phyloP scores from a whole-genome alignment of 2,329 filamentous ascomycete species.

The Phoma herbarum region DNA sequence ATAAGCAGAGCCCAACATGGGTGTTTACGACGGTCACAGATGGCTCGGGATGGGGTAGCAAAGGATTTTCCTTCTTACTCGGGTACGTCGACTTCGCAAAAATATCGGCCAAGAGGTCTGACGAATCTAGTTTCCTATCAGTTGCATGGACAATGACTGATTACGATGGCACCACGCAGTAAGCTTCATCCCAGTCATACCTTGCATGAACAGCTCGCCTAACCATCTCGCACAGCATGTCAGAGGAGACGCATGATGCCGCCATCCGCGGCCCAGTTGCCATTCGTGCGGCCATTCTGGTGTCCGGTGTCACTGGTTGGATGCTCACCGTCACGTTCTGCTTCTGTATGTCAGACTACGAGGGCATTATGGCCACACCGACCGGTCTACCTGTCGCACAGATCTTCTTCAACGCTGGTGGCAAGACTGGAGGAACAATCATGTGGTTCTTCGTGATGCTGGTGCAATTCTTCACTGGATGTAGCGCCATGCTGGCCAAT shows the following conservation, averaged over 20 bases:
- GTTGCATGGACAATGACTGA: slow-evolving; percentile 74
- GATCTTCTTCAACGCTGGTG: slow-evolving; percentile 67
- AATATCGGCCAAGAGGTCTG: slow-evolving; percentile 16
- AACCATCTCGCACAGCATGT: slow-evolving; percentile 60
- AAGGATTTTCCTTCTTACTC: slow-evolving; percentile 69
- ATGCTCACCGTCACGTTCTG: slow-evolving; percentile 70
- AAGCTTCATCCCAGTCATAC: slow-evolving; percentile 35
- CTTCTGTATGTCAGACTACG: slow-evolving; percentile 68
- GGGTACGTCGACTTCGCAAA: slow-evolving; percentile 53
- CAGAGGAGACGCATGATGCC: slow-evolving; percentile 72
- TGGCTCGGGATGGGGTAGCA: slow-evolving; percentile 69
- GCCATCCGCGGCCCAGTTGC: slow-evolving; percentile 67
- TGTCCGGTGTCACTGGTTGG: slow-evolving; percentile 69
- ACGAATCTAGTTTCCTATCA: slow-evolving; percentile 57
- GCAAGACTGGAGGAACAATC: slow-evolving; percentile 62
- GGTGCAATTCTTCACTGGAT: slow-evolving; percentile 71
- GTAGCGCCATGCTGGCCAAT: slow-evolving; percentile 70
- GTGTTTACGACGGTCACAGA: slow-evolving; percentile 70
- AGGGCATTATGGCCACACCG: slow-evolving; percentile 63
- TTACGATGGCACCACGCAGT: slow-evolving; percentile 73
- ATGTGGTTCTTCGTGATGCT: slow-evolving; percentile 71
- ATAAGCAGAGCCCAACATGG: slow-evolving; percentile 66
- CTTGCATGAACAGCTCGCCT: slow-evolving; percentile 36
- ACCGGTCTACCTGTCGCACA: slow-evolving; percentile 68
- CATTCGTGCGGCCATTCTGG: slow-evolving; percentile 66